Evolutionary conservation across 2,329 filamentous ascomycete species (phyloP).

Genomic region (Dendrostoma leiphaemia): DNA sequence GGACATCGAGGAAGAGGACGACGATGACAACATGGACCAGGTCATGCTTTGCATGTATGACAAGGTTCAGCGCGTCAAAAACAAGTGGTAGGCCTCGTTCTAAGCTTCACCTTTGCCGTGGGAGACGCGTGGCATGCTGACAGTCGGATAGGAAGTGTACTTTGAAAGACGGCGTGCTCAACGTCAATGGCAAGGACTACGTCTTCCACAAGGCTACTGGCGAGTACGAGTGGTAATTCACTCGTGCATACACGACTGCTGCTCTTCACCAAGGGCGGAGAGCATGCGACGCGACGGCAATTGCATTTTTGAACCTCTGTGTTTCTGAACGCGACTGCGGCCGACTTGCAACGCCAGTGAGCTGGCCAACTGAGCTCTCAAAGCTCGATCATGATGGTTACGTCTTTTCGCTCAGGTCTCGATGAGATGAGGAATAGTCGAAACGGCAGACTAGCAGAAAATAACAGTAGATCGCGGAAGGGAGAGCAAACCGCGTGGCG

Average conservation of each 20-base stretch:
- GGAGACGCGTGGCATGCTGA: not conserved
- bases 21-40: slow-evolving; percentile 78
- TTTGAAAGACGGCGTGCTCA: slow-evolving; percentile 93
- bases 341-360: not conserved
- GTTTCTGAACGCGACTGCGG: not conserved
- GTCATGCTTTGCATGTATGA: slow-evolving; percentile 99
- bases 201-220: slow-evolving; percentile 97
- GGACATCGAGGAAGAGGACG: slow-evolving; percentile 78
- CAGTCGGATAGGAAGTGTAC: slow-evolving; percentile 78
- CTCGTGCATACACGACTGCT: not conserved
- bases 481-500: not conserved
- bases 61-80: slow-evolving; percentile 98
- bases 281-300: not conserved
- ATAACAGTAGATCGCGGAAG: not conserved
- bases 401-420: too few species aligned
- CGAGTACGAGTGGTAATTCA: slow-evolving; percentile 89
- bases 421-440: not conserved
- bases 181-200: slow-evolving; percentile 91
- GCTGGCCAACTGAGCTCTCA: not conserved
- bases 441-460: not conserved
- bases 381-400: not conserved
- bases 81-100: slow-evolving; percentile 71
- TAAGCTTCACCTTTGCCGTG: not conserved
- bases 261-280: not conserved
- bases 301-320: not conserved